Conservation (phyloP, 2,329 filamentous ascomycete genomes). For the Venturia carpophila region DNA sequence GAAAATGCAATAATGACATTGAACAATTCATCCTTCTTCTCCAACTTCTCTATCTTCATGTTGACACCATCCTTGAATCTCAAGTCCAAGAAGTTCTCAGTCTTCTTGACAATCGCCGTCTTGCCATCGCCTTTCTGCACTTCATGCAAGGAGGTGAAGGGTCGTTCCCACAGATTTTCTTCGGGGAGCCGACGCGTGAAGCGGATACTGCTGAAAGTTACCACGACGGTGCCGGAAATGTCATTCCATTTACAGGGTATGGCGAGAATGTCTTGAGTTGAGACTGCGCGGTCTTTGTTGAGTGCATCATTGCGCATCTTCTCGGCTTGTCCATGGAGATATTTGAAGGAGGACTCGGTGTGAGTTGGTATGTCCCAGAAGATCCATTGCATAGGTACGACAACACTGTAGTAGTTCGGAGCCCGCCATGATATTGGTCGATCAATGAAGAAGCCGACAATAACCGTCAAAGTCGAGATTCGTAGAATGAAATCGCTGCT, state of each 20-base stretch:
- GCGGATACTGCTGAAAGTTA: neutral
- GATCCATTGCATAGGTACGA: slow-evolving; percentile 12
- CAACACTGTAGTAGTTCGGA: slow-evolving; percentile 8
- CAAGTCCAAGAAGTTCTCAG: slow-evolving; percentile 1
- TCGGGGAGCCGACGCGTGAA: neutral
- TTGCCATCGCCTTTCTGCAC: slow-evolving; percentile 12
- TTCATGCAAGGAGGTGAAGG: slow-evolving; percentile 1
- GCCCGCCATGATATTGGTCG: neutral
- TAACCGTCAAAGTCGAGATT: neutral
- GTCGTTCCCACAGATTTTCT: slow-evolving; percentile 1
- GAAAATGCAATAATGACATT: slow-evolving; percentile 18
- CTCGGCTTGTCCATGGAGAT: neutral
- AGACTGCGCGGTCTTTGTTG: neutral
- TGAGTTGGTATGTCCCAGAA: slow-evolving; percentile 13
- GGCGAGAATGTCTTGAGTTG: neutral
- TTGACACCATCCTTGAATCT: neutral
- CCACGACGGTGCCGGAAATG: neutral
- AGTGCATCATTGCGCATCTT: slow-evolving; percentile 1
- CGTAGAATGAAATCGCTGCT: neutral
- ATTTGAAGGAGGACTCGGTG: slow-evolving; percentile 10
- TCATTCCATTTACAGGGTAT: slow-evolving; percentile 10
- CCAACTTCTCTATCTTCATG: slow-evolving; percentile 9
- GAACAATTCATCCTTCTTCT: slow-evolving; percentile 17
- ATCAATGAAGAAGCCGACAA: slow-evolving; percentile 12
- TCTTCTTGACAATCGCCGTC: slow-evolving; percentile 13